Base-by-base conservation (phyloP, 257 asterid species). In the Petunia axillaris region DNA sequence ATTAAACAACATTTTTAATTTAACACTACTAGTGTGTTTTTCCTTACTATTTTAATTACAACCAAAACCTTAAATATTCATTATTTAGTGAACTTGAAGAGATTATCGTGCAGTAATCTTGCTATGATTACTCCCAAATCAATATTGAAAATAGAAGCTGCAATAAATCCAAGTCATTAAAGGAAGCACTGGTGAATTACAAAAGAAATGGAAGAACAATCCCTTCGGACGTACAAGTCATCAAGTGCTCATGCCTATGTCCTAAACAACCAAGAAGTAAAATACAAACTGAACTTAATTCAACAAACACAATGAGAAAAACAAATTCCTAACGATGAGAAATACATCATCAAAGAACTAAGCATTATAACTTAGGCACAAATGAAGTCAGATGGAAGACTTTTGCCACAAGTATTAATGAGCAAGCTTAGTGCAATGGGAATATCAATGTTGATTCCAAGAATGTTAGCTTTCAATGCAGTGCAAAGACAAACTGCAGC, bases 401-500 rank as follows among this genome's bases (percentile, higher is more conserved):
- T 80, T 82, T 88, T 92, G 10, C 95, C 93, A 77, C 95, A 92
- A 59, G 93, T 89, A 88, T 92, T 90, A 58, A 92, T 52, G 40
- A 92, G 89, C 89, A 92, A 76, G 81, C 93, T 92, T 38, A 92
- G 44, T 2, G 97, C 88, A 43, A 92, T 89, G 40, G 97, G 97
- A 74, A 92, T 89, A 82, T 92, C 68, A 7, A 92, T 37, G 82
- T 92, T 89, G 63, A 92, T 92, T 55, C 93, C 93, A 48, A 92
- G 93, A 78, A 92, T 79, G 81, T 89, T 89, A 2, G 97, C 97
- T 62, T 87, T 92, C 84, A 92, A 62, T 7, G 97, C 97, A 8
- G 97, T 92, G 88, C 97, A 92, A 66, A 92, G 95, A 86, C 97
- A 92, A 54, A 88, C 54, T 0, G 93, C 93, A 40, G 86, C 95